phyloP scores from a whole-genome alignment of 306 rosid species.

The Vicia villosa region DNA sequence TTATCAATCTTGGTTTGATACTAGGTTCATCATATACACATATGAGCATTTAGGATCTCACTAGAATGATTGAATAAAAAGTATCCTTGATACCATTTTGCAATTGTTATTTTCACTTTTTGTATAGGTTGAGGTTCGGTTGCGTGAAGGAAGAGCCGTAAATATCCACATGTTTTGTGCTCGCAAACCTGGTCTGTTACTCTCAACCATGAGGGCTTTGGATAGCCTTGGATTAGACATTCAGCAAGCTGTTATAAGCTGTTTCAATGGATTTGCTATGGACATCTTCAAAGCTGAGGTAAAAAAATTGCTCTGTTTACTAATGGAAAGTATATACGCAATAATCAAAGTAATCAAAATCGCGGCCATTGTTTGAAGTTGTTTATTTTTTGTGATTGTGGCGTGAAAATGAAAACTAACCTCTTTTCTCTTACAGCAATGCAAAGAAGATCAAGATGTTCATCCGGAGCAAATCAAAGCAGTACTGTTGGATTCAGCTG shows the following conservation, averaged over 20 bases:
- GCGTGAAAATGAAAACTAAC: background rate
- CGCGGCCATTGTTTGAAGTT: background rate
- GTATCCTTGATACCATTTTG: constrained; percentile 3
- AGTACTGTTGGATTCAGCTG: constrained; percentile 84
- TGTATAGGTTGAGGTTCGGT: constrained; percentile 76
- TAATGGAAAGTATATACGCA: no score
- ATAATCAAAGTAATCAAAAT: no score
- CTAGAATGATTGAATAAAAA: background rate
- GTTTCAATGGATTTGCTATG: constrained; percentile 94
- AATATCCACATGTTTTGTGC: constrained; percentile 93
- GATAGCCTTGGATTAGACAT: constrained; percentile 83
- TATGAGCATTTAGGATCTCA: background rate
- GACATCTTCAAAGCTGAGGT: constrained; percentile 95
- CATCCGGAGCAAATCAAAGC: constrained; percentile 89
- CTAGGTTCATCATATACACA: background rate
- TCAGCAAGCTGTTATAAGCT: constrained; percentile 95
- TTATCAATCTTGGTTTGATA: constrained; percentile 1
- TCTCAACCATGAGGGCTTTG: constrained; percentile 89
- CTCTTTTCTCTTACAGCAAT: constrained; percentile 61
- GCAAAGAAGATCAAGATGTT: constrained; percentile 72
- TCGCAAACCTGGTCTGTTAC: constrained; percentile 80
- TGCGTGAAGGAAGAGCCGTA: constrained; percentile 83
- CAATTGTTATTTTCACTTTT: constrained; percentile 2
- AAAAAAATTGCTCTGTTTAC: constrained; percentile 33
- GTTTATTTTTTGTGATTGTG: background rate